These are phyloP conservation scores for Golubevia sp. DNA, from an alignment of 1,284 basidiomycete genomes.

Conservation along the genomic window DNA sequence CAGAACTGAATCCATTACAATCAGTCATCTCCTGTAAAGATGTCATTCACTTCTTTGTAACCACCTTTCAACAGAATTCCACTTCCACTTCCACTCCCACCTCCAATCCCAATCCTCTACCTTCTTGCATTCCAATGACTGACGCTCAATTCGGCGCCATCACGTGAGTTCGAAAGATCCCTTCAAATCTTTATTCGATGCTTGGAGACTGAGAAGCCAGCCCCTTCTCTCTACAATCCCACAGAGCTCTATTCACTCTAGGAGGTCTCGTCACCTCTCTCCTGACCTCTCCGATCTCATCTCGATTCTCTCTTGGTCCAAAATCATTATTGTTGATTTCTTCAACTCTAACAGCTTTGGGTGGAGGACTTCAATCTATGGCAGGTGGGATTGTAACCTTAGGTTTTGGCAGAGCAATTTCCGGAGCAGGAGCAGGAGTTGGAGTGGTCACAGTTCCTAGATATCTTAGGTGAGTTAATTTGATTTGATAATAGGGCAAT, in stretches of 20 bases:
- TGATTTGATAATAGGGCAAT: background rate
- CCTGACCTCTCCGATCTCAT: slow-evolving; percentile 9
- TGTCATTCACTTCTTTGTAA: background rate
- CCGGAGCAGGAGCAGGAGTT: slow-evolving; percentile 45
- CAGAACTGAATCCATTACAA: too few relatives aligned
- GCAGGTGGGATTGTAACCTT: background rate
- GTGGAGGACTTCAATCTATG: background rate
- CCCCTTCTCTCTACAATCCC: background rate
- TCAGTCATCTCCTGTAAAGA: too few relatives aligned
- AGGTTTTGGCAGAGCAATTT: slow-evolving; percentile 25
- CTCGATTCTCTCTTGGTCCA: slow-evolving; percentile 4
- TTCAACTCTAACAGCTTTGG: slow-evolving; percentile 2
- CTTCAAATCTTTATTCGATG: too few relatives aligned
- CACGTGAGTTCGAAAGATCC: slow-evolving; percentile 4
- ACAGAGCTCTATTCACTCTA: slow-evolving; percentile 41
- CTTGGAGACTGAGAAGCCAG: too few relatives aligned
- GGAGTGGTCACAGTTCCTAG: slow-evolving; percentile 44
- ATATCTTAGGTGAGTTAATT: slow-evolving; percentile 12
- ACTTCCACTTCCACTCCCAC: slow-evolving; percentile 37
- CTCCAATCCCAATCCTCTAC: slow-evolving; percentile 3
- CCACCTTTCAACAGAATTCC: slow-evolving; percentile 31
- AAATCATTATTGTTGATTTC: background rate
- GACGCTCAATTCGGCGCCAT: slow-evolving; percentile 28
- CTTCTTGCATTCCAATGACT: slow-evolving; percentile 23
- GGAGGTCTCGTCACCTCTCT: slow-evolving; percentile 39